Percentiles rank a stretch among this genome's conserved stretches.
These are phyloP conservation scores for Fagus crenata DNA, from an alignment of 306 rosid species.

Conservation along the genomic window DNA sequence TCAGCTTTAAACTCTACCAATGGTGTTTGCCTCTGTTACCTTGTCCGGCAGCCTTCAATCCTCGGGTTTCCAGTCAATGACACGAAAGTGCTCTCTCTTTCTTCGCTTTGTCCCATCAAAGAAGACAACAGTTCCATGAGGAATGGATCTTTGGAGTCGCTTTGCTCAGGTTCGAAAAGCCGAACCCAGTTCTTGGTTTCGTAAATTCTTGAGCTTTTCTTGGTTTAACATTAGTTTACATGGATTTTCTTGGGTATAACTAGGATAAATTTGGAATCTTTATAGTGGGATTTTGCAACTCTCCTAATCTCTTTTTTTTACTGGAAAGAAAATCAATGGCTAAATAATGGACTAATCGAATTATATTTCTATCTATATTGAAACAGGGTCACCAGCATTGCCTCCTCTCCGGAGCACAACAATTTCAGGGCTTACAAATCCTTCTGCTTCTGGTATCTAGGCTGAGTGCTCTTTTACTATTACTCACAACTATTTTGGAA, in stretches of 20 bases:
- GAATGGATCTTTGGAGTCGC: slow-evolving; percentile 22
- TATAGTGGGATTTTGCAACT: no score
- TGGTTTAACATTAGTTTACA: neutral
- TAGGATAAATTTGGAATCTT: neutral
- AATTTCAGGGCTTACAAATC: slow-evolving; percentile 25
- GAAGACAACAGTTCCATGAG: neutral
- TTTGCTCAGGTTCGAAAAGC: slow-evolving; percentile 55
- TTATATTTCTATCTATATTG: neutral
- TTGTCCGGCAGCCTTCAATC: slow-evolving; percentile 49
- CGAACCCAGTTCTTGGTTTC: neutral
- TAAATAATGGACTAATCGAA: neutral
- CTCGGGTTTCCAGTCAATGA: slow-evolving; percentile 67
- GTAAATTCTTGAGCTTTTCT: neutral
- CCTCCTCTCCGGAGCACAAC: slow-evolving; percentile 51
- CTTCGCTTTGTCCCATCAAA: slow-evolving; percentile 40
- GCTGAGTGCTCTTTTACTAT: neutral
- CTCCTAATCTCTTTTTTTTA: no score
- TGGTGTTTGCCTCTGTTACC: slow-evolving; percentile 60
- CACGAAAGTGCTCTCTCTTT: slow-evolving; percentile 54
- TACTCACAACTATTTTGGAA: neutral
- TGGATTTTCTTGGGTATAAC: neutral
- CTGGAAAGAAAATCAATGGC: no score
- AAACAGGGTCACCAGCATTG: slow-evolving; percentile 41
- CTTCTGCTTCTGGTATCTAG: slow-evolving; percentile 27
- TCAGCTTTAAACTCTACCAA: slow-evolving; percentile 24